These are phyloP conservation scores for Talaromyces proteolyticus DNA, from an alignment of 495 filamentous ascomycete genomes.

Conservation along the genomic window DNA sequence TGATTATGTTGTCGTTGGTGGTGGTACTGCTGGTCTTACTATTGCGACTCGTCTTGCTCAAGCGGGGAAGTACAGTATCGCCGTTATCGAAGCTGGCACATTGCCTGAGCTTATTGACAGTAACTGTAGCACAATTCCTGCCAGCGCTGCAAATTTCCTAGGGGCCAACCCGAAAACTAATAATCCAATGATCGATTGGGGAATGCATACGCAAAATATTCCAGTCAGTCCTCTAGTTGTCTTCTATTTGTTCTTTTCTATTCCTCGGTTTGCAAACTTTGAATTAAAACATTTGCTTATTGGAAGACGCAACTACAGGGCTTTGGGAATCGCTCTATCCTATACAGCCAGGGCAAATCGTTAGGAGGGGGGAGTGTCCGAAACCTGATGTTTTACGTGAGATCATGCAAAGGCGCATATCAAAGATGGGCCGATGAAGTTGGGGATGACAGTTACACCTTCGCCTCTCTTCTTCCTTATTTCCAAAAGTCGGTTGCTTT, in stretches of 20 bases:
- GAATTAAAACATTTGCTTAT: no score
- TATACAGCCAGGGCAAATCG: conserved; percentile 35
- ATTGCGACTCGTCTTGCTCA: conserved; percentile 43
- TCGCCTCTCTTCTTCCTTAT: conserved; percentile 43
- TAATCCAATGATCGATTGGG: conserved; percentile 43
- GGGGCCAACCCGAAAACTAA: conserved; percentile 14
- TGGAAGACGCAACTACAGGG: conserved; percentile 5
- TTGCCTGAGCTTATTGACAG: conserved; percentile 46
- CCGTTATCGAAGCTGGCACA: conserved; percentile 53
- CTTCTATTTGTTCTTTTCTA: conserved; percentile 35
- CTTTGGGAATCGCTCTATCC: conserved; percentile 12
- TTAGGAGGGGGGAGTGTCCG: conserved; percentile 41
- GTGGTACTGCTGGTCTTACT: conserved; percentile 46
- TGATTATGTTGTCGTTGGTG: conserved; percentile 50
- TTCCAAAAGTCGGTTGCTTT: conserved; percentile 47
- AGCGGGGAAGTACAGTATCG: conserved; percentile 23
- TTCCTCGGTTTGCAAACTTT: conserved; percentile 28
- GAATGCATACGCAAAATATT: no score
- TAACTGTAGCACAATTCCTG: conserved; percentile 34
- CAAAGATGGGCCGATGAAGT: conserved; percentile 52
- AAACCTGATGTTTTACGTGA: conserved; percentile 47
- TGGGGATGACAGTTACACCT: conserved; percentile 49
- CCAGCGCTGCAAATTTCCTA: conserved; percentile 14
- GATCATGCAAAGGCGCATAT: conserved; percentile 33
- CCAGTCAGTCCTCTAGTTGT: no score